phyloP scores from a whole-genome alignment of 2,329 filamentous ascomycete genomes.

The Paecilomyces variotii region DNA sequence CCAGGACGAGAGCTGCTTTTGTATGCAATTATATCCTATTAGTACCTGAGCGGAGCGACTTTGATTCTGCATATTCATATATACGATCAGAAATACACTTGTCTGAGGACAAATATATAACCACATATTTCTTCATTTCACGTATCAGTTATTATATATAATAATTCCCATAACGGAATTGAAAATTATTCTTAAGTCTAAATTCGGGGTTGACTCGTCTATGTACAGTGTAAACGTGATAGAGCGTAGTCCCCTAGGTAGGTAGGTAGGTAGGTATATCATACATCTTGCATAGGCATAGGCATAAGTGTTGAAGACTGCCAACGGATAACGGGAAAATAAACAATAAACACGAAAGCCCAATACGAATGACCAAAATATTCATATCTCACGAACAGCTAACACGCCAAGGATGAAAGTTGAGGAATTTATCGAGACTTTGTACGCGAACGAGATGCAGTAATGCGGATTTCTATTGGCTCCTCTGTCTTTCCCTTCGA shows the following conservation, averaged over 20 bases:
- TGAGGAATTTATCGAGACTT: neutral
- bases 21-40: neutral
- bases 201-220: neutral
- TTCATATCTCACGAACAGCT: neutral
- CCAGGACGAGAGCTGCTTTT: neutral
- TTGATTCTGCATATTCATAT: neutral
- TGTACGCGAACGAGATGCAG: neutral
- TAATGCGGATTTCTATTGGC: neutral
- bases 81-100: neutral
- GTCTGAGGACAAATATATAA: neutral
- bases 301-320: neutral
- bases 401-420: neutral
- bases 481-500: constrained; percentile 16
- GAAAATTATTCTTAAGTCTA: neutral
- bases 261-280: neutral
- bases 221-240: neutral
- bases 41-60: neutral
- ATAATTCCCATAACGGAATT: neutral
- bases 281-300: neutral
- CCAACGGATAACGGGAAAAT: neutral
- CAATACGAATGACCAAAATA: neutral
- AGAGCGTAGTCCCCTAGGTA: neutral
- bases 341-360: neutral
- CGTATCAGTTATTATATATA: neutral
- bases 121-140: neutral